Evolutionary conservation across 2,329 filamentous ascomycete species (phyloP).

Genomic region (Hawksworthiomyces lignivorus): DNA sequence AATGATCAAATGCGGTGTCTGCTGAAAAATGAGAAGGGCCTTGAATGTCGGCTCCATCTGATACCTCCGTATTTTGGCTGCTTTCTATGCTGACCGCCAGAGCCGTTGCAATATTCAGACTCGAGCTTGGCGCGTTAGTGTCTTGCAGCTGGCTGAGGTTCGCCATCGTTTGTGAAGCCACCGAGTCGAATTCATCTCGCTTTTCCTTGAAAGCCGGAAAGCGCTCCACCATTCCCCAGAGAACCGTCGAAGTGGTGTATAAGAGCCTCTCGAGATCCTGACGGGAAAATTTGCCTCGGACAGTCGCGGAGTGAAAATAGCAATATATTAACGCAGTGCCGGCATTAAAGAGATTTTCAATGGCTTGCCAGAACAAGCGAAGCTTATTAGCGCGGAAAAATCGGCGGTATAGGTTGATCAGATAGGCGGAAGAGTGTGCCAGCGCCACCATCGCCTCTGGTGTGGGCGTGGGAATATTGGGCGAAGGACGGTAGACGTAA

Average conservation of each 20-base stretch:
- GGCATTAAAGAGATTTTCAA: slow-evolving; percentile 9
- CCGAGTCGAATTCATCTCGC: slow-evolving; percentile 12
- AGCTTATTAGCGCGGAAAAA: slow-evolving; percentile 9
- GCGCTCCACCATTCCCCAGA: slow-evolving; percentile 19
- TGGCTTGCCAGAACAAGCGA: slow-evolving; percentile 10
- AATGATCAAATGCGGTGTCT: too few relatives aligned
- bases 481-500: slow-evolving; percentile 8
- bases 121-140: too few relatives aligned
- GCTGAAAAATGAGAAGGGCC: too few relatives aligned
- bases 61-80: too few relatives aligned
- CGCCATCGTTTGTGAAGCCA: too few relatives aligned
- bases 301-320: slow-evolving; percentile 4
- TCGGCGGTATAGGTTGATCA: slow-evolving; percentile 8
- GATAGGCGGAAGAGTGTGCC: background rate
- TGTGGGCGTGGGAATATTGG: slow-evolving; percentile 4
- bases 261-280: slow-evolving; percentile 5
- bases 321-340: slow-evolving; percentile 8
- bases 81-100: too few relatives aligned
- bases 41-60: too few relatives aligned
- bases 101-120: too few relatives aligned
- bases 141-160: too few relatives aligned
- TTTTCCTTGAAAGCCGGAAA: slow-evolving; percentile 17
- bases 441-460: background rate
- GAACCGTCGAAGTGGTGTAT: slow-evolving; percentile 14
- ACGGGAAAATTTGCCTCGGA: slow-evolving; percentile 2